These are phyloP conservation scores for Pichia sp. DNA, from an alignment of 1,139 yeast genomes.

Conservation along the genomic window DNA sequence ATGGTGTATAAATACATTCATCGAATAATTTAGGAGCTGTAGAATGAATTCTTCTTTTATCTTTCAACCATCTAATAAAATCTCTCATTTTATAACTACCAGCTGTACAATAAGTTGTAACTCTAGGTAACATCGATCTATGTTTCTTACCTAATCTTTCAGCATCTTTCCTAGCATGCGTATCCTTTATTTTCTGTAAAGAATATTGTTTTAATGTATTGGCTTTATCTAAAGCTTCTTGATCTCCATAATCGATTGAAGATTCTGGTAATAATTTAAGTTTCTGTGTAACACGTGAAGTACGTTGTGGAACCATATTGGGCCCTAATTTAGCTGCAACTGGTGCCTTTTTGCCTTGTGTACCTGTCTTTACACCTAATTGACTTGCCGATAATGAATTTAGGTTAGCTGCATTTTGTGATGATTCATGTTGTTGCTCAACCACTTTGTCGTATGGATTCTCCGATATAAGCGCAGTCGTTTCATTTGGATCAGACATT, in stretches of 20 bases:
- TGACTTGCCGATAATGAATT: neutral
- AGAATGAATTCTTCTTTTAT: slow-evolving; percentile 63
- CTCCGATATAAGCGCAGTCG: slow-evolving; percentile 32
- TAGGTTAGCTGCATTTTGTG: neutral
- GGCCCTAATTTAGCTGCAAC: slow-evolving; percentile 23
- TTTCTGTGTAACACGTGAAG: slow-evolving; percentile 82
- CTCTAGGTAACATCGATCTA: slow-evolving; percentile 75
- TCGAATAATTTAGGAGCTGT: slow-evolving; percentile 84
- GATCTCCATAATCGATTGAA: slow-evolving; percentile 40
- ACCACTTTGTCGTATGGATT: slow-evolving; percentile 27
- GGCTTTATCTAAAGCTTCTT: slow-evolving; percentile 34
- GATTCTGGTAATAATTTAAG: slow-evolving; percentile 74
- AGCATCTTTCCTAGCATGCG: slow-evolving; percentile 93
- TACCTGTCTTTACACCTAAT: neutral
- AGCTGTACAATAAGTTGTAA: slow-evolving; percentile 93
- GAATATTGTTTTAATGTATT: slow-evolving; percentile 19
- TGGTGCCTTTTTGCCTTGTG: slow-evolving; percentile 1
- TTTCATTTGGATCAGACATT: slow-evolving; percentile 20
- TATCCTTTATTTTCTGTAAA: slow-evolving; percentile 75
- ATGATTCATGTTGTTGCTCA: slow-evolving; percentile 1
- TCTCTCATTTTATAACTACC: slow-evolving; percentile 89
- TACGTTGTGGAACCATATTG: slow-evolving; percentile 68
- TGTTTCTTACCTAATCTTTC: slow-evolving; percentile 88
- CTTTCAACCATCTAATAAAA: slow-evolving; percentile 75
- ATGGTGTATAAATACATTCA: slow-evolving; percentile 90